These are phyloP conservation scores for Glycine tomentella DNA, from an alignment of 306 rosid genomes.

Conservation along the genomic window DNA sequence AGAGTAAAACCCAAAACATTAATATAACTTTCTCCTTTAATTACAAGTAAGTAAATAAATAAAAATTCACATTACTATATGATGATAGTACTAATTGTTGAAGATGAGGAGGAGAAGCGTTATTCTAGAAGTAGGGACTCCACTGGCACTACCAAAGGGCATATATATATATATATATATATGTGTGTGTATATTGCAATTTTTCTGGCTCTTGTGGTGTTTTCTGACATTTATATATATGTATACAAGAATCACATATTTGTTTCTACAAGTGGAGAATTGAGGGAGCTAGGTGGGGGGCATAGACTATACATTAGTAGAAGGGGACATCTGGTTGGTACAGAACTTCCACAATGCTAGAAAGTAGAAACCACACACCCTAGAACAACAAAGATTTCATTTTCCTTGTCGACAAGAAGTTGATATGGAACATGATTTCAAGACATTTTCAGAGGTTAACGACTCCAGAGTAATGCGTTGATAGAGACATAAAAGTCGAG, in stretches of 20 bases:
- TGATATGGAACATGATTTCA: background rate
- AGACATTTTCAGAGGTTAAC: conserved; percentile 20
- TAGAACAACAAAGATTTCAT: conserved; percentile 31
- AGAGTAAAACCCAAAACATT: background rate
- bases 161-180: background rate
- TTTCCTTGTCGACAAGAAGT: conserved; percentile 33
- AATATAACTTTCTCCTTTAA: background rate
- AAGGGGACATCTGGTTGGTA: conserved; percentile 27
- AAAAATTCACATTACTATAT: background rate
- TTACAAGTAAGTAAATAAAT: background rate
- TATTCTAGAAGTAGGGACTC: conserved; percentile 24
- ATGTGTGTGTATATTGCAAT: no score
- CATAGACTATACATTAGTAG: background rate
- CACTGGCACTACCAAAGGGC: background rate
- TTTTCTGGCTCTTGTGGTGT: background rate
- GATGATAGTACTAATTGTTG: conserved; percentile 14
- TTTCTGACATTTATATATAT: background rate
- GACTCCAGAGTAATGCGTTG: conserved; percentile 1
- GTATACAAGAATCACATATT: background rate
- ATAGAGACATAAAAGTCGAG: conserved; percentile 3
- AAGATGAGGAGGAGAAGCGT: conserved; percentile 11
- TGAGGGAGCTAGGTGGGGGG: background rate
- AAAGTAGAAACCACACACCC: background rate
- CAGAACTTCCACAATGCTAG: background rate
- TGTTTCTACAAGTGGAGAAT: conserved; percentile 10